Evolutionary conservation across 352 stramenopile genomes (phyloP), one percentile per base, ranked within the genome.

Genomic region (Pythium pyrilobum): DNA sequence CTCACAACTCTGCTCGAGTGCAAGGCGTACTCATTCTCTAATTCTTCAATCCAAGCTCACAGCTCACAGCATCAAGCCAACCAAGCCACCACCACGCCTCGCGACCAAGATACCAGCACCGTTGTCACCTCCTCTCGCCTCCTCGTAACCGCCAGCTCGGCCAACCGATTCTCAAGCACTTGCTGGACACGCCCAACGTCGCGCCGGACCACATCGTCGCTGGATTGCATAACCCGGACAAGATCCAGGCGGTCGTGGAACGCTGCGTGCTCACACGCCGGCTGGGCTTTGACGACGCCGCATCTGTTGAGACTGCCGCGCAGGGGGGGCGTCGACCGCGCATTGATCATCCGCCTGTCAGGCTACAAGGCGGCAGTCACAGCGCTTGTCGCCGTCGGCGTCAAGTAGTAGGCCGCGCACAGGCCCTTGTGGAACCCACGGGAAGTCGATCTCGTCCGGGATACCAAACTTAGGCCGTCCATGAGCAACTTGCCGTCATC

Each of bases 151-250:
- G 62, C 3, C 38, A 57, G 4, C 56, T 69, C 47, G 62, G 62
- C 2, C 50, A 47, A 21, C 21, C 44, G 32, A 27, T 59, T 2
- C 20, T 69, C 34, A 33, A 29, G 33, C 62, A 69, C 56, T 29
- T 69, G 27, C 49, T 69, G 24, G 40, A 69, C 46, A 62, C 62
- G 42, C 51, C 66, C 39, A 34, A 59, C 20, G 56, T 69, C 33
- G 41, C 52, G 2, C 62, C 62, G 4, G 10, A 29, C 21, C 49
- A 48, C 40, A 66, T 69, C 40, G 41, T 65, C 33, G 56, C 62
- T 5, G 56, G 45, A 28, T 59, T 50, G 20, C 62, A 56, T 24
- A 43, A 37, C 6, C 45, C 51, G 7, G 56, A 65, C 23, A 54
- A 54, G 28, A 50, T 69, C 25, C 16, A 33, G 13, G 27, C 23